Evolutionary conservation across 139 green algal genomes (phyloP), one percentile per base, ranked within the genome.

Genomic region (Bryopsis sp.): DNA sequence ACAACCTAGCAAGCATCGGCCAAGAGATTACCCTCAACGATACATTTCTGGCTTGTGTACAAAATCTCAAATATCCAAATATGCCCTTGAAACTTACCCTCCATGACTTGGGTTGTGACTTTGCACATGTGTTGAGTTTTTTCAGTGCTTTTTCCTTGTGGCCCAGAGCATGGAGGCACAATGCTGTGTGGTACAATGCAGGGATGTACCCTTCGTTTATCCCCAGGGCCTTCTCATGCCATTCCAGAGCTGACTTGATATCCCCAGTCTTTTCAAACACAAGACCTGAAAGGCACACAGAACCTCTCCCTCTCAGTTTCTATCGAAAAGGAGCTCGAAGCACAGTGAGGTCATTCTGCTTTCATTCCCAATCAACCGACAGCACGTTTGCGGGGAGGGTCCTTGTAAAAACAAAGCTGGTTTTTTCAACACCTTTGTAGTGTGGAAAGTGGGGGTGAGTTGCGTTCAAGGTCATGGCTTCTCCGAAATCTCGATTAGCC

Each of bases 401-500:
- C n/a, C n/a, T n/a, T n/a, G 60, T 64, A 43, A 58, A 43, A 31
- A 76, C 71, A n/a, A n/a, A n/a, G n/a, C n/a, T n/a, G n/a, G n/a
- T n/a, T n/a, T n/a, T n/a, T n/a, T n/a, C n/a, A 7, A 72, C 64
- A 2, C 64, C 74, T 11, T 73, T 46, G 61, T 79, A 77, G 68
- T 79, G 71, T 28, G 76, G 76, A 64, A 74, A 82, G 50, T 82
- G 76, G 5, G 76, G 72, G 57, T 82, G 76, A 32, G 62, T 48
- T 2, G 76, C 64, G 35, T 78, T 78, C 58, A 58, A 37, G 28
- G 39, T 32, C 38, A 76, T 63, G 3, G 76, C 76, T 11, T 48
- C 63, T 19, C 54, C 39, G 46, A 81, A 68, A 57, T 77, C 69
- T 2, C 28, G 67, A 6, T 58, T 64, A 0, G 76, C 76, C 32